These are phyloP conservation scores for Hymenoscyphus fructigenus DNA, from an alignment of 2,329 filamentous ascomycete species.

Conservation along the genomic window DNA sequence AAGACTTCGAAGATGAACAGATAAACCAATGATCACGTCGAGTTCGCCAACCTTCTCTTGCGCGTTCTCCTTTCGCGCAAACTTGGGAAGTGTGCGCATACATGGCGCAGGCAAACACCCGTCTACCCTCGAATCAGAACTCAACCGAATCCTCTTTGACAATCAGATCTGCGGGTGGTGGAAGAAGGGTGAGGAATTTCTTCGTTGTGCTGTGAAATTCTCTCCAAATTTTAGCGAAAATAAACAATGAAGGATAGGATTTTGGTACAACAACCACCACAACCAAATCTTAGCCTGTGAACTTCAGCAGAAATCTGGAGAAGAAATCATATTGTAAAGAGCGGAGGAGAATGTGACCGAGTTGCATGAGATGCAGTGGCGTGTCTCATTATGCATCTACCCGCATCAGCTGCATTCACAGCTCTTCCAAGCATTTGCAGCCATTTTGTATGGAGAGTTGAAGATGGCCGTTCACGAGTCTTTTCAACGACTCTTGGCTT, in stretches of 20 bases:
- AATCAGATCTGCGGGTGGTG: neutral
- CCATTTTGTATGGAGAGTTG: conserved; percentile 10
- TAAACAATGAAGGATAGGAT: conserved; percentile 23
- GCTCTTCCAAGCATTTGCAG: conserved; percentile 13
- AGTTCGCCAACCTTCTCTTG: conserved; percentile 7
- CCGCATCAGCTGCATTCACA: conserved; percentile 17
- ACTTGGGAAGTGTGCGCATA: conserved; percentile 25
- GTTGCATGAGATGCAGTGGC: conserved; percentile 22
- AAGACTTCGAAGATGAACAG: neutral
- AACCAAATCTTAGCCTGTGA: conserved; percentile 23
- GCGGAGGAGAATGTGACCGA: conserved; percentile 14
- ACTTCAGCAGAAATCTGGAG: conserved; percentile 4
- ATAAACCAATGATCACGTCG: conserved; percentile 26
- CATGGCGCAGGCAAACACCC: conserved; percentile 19
- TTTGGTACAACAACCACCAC: too few relatives aligned
- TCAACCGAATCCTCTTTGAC: conserved; percentile 4
- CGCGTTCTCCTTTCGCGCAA: conserved; percentile 10
- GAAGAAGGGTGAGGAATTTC: neutral
- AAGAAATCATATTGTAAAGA: conserved; percentile 5
- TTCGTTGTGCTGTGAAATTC: neutral
- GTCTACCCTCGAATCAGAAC: conserved; percentile 21
- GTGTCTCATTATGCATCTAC: conserved; percentile 16
- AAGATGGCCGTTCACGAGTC: neutral
- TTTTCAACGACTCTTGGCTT: conserved; percentile 18
- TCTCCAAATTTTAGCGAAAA: neutral